These are phyloP conservation scores for Suhomyces maxii DNA, from an alignment of 1,139 yeast genomes.

Conservation along the genomic window DNA sequence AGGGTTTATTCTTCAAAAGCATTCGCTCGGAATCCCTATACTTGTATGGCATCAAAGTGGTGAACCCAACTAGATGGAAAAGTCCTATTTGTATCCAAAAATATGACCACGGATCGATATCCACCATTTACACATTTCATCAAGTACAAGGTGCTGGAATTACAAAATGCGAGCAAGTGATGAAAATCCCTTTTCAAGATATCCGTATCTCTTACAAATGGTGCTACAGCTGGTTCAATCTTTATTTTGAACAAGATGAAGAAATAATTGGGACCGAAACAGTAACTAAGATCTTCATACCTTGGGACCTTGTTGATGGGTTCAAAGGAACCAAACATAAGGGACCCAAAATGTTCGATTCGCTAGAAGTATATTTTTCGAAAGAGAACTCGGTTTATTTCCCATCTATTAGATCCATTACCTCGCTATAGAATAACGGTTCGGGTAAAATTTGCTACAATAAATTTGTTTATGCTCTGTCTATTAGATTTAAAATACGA, in stretches of 20 bases:
- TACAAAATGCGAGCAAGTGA: neutral
- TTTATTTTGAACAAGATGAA: slow-evolving; percentile 13
- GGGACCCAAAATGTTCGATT: slow-evolving; percentile 56
- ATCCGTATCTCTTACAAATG: slow-evolving; percentile 6
- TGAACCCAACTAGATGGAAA: neutral
- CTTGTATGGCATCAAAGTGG: slow-evolving; percentile 2
- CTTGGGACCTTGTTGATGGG: slow-evolving; percentile 73
- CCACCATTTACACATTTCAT: no score
- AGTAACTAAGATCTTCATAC: neutral
- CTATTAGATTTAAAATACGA: no score
- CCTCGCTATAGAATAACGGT: neutral
- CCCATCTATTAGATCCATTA: no score
- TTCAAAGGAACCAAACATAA: slow-evolving; percentile 56
- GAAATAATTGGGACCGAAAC: neutral
- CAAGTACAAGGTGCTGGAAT: neutral
- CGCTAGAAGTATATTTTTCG: slow-evolving; percentile 2
- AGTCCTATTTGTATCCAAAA: neutral
- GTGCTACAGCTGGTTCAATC: slow-evolving; percentile 23
- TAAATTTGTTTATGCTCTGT: no score
- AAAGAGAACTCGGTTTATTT: neutral
- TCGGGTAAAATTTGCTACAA: neutral
- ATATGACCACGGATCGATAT: neutral
- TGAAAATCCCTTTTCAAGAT: neutral
- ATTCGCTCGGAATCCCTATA: neutral
- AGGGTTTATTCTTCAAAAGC: neutral